phyloP scores from a whole-genome alignment of 257 asterid genomes.

The Verbena officinalis region DNA sequence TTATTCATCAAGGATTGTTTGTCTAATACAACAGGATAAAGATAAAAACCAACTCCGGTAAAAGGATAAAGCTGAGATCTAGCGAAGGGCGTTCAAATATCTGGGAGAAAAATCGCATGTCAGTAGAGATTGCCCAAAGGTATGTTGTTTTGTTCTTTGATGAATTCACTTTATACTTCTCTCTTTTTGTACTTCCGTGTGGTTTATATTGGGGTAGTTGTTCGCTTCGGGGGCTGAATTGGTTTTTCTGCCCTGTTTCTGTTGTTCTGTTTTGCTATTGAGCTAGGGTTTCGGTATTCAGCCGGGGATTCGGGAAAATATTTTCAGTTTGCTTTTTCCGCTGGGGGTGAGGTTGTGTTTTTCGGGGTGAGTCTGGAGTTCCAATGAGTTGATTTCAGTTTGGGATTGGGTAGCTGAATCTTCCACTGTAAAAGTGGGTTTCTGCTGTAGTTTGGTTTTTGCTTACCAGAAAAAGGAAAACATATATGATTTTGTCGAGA shows the following conservation, averaged over 20 bases:
- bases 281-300: not conserved
- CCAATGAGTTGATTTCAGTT: not conserved
- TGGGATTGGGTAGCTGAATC: too few species aligned
- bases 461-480: too few species aligned
- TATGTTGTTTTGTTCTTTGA: conserved; percentile 26
- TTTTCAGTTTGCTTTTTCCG: not conserved
- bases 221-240: not conserved
- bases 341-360: not conserved
- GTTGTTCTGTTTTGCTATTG: conserved; percentile 3
- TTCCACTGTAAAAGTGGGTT: too few species aligned
- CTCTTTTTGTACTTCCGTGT: not conserved
- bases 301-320: not conserved
- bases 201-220: not conserved
- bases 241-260: conserved; percentile 3
- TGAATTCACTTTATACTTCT: not conserved
- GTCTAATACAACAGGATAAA: not conserved
- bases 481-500: too few species aligned
- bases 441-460: too few species aligned
- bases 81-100: not conserved
- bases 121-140: conserved; percentile 30
- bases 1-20: not conserved
- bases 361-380: too few species aligned
- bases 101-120: not conserved
- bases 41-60: not conserved
- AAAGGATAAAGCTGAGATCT: not conserved